A percentile compares a stretch with the other conserved stretches of the same genome.
phyloP scores from a whole-genome alignment of 2,329 filamentous ascomycete species.

The Blastomyces emzantsi region DNA sequence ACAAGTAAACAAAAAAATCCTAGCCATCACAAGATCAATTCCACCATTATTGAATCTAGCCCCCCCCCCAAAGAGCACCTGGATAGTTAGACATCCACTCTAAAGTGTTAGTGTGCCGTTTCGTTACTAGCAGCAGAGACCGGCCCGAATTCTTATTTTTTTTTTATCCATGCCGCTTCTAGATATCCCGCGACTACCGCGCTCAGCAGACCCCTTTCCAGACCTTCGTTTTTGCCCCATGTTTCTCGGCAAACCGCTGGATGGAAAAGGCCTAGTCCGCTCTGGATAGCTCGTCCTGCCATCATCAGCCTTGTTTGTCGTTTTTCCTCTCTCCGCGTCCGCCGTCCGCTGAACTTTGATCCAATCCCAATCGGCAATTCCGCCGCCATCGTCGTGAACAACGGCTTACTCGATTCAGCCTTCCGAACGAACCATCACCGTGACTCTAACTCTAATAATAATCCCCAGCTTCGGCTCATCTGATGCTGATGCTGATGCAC shows the following conservation, averaged over 20 bases:
- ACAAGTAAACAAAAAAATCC: background rate
- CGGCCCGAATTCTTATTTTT: background rate
- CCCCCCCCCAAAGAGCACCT: no score
- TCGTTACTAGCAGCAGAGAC: background rate
- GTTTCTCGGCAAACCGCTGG: background rate
- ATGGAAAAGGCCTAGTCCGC: background rate
- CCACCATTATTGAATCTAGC: no score
- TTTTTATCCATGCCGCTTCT: background rate
- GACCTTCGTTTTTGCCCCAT: background rate
- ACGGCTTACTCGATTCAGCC: conserved; percentile 10
- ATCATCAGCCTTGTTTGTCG: background rate
- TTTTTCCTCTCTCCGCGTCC: background rate
- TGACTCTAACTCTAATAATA: background rate
- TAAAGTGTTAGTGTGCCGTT: no score
- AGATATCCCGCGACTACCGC: background rate
- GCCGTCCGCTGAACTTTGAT: background rate
- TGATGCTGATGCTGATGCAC: background rate
- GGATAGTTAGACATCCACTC: no score
- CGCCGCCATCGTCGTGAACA: background rate
- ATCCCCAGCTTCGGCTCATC: background rate
- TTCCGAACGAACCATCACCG: background rate
- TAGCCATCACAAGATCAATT: conserved; percentile 1
- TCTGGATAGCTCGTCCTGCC: background rate
- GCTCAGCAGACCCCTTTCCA: background rate
- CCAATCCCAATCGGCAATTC: conserved; percentile 11